Evolutionary conservation across 116 monocot genomes (phyloP), one percentile per base, ranked within the genome.

Genomic region (Papilionanthe hybrid): DNA sequence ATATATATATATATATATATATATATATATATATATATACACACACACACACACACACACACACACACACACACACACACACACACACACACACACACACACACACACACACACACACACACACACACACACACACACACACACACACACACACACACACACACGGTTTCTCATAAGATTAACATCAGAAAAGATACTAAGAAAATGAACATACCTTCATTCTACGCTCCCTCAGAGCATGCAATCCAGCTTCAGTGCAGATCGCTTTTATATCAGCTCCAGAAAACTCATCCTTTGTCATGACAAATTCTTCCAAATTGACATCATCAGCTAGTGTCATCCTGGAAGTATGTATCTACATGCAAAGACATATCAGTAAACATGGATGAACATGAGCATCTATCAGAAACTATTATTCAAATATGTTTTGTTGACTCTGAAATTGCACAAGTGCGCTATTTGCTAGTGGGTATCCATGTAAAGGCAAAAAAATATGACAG

Each of bases 261-360:
- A 96, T 96, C 9, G 96, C 96, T 75, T 96, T 96, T 27, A 96
- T 96, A 83, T 96, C 96, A 71, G 96, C 96, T 74, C 96, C 96
- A 83, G 96, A 96, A 78, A 96, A 93, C 79, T 96, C 96, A 78
- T 96, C 96, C 81, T 96, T 96, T 8, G 96, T 96, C 96, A 96
- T 96, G 5, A 96, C 96, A 87, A 96, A 96, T 82, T 96, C 96
- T 86, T 96, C 96, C 55, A 96, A 79, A 44, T 96, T 96, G 73
- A 96, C 96, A 87, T 96, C 96, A 78, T 90, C 93, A 29, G 96
- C 89, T 83, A 96, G 75, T 29, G 96, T 96, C 96, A 96, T 96
- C 76, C 91, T 93, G 7, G 96, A 90, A 53, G 96, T 96, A 72
- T 96, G 96, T 81, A 96, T 96, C 96, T 96, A 63, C 32, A 76